A percentile compares a stretch with the other conserved stretches of the same genome.
phyloP scores from a whole-genome alignment of 495 filamentous ascomycete genomes.

The Pseudotulostoma volvatum region DNA sequence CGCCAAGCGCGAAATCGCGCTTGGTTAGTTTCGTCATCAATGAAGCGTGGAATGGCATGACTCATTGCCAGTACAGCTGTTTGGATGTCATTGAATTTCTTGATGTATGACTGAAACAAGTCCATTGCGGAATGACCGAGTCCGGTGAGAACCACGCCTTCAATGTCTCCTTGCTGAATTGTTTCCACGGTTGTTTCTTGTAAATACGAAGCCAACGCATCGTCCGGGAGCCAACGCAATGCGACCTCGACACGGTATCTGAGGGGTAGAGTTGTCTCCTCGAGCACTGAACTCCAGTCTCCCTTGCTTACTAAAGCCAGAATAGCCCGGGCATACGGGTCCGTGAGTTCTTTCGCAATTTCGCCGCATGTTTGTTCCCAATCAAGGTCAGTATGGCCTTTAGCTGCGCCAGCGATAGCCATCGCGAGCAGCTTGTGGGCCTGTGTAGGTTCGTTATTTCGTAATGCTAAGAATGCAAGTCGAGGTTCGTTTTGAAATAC shows the following conservation, averaged over 20 bases:
- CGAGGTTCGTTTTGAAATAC: constrained; percentile 56
- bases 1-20: constrained; percentile 64
- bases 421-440: constrained; percentile 36
- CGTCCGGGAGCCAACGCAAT: constrained; percentile 66
- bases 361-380: constrained; percentile 41
- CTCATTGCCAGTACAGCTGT: constrained; percentile 76
- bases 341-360: constrained; percentile 48
- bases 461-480: constrained; percentile 30
- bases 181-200: constrained; percentile 41
- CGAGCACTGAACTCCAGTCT: constrained; percentile 68
- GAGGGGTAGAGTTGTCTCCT: constrained; percentile 69
- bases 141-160: constrained; percentile 78
- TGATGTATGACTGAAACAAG: constrained; percentile 74
- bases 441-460: constrained; percentile 25
- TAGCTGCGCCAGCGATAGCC: constrained; percentile 36
- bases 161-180: constrained; percentile 62
- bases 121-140: constrained; percentile 62
- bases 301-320: constrained; percentile 83
- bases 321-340: constrained; percentile 80
- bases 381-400: constrained; percentile 36
- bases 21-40: constrained; percentile 39
- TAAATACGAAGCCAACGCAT: constrained; percentile 58
- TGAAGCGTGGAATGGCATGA: constrained; percentile 63
- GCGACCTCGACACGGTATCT: constrained; percentile 76
- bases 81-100: constrained; percentile 75